Evolutionary conservation across 352 stramenopile species (phyloP).

Genomic region (Phytopythium delawarense): DNA sequence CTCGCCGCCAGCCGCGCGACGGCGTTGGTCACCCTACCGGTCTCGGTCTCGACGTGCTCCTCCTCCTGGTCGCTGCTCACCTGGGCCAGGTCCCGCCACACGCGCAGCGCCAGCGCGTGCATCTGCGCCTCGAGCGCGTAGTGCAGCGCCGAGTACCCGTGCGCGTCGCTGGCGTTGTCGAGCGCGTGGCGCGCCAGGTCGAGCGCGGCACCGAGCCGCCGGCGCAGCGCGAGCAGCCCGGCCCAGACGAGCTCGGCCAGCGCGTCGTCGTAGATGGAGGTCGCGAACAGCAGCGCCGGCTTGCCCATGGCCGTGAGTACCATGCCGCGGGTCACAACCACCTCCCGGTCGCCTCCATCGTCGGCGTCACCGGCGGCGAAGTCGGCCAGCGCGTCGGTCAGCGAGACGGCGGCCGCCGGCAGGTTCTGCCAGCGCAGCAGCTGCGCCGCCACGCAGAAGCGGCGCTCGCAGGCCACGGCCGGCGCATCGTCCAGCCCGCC

Average conservation of each 20-base stretch:
- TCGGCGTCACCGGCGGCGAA: conserved; percentile 16
- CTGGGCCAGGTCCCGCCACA: conserved; percentile 24
- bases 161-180: conserved; percentile 63
- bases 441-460: conserved; percentile 28
- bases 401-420: conserved; percentile 14
- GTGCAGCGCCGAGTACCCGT: conserved; percentile 67
- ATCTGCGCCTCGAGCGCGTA: conserved; percentile 79
- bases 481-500: conserved; percentile 16
- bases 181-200: conserved; percentile 59
- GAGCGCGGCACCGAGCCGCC: conserved; percentile 22
- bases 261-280: conserved; percentile 85
- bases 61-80: conserved; percentile 5
- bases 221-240: conserved; percentile 46
- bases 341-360: not conserved
- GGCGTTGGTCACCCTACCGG: not conserved
- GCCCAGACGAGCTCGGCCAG: conserved; percentile 59
- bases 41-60: not conserved
- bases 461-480: conserved; percentile 10
- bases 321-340: conserved; percentile 18
- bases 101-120: conserved; percentile 31
- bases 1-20: conserved; percentile 12
- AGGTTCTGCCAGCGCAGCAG: conserved; percentile 46
- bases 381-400: conserved; percentile 31
- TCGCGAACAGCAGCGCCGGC: conserved; percentile 67
- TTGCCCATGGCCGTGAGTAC: conserved; percentile 73